phyloP scores from a whole-genome alignment of 306 rosid genomes.

The Corylus americana region DNA sequence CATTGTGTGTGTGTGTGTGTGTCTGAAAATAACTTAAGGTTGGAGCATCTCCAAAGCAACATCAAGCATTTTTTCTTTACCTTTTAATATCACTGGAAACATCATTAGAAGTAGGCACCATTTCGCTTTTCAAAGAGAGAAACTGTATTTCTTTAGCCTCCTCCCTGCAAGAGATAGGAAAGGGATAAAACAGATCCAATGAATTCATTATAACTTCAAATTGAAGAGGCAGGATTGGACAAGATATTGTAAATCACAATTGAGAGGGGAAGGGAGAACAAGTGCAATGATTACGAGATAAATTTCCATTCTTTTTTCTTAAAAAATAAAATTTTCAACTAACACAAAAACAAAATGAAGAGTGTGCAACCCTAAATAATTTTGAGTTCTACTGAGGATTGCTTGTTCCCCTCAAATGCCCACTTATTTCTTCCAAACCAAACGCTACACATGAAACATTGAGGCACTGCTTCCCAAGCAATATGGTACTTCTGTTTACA shows the following conservation, averaged over 20 bases:
- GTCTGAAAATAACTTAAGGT: neutral
- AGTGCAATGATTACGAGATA: neutral
- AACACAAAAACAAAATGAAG: neutral
- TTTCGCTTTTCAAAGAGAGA: constrained; percentile 25
- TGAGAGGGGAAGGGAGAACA: neutral
- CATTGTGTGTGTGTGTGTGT: neutral
- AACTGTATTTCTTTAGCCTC: constrained; percentile 68
- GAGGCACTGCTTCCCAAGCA: neutral
- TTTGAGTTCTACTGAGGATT: neutral
- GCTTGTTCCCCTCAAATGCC: neutral
- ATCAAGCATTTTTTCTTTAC: constrained; percentile 32
- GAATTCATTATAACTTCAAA: constrained; percentile 21
- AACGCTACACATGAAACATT: neutral
- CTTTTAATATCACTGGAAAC: constrained; percentile 55
- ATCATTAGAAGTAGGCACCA: constrained; percentile 34
- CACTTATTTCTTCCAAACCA: neutral
- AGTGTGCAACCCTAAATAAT: neutral
- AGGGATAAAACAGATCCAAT: constrained; percentile 9
- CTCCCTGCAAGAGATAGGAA: constrained; percentile 43
- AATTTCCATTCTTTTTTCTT: neutral
- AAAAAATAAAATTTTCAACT: neutral
- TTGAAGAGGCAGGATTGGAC: neutral
- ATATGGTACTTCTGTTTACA: neutral
- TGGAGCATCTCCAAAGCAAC: neutral
- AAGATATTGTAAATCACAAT: neutral